Evolutionary conservation across 345 rosid species (phyloP).

Genomic region (Rhodamnia rubescens): DNA sequence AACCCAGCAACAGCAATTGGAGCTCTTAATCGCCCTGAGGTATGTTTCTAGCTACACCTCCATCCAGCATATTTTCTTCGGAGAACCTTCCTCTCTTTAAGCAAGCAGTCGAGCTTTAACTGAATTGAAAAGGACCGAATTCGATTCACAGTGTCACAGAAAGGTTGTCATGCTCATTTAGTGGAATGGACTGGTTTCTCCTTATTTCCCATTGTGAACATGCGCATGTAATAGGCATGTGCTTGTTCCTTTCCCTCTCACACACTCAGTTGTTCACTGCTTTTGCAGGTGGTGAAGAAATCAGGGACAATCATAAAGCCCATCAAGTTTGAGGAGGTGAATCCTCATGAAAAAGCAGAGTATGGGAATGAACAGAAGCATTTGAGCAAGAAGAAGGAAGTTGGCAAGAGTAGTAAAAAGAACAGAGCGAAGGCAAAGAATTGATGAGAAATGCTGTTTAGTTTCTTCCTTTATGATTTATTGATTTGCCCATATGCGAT

Average conservation of each 20-base stretch:
- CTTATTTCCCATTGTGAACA: neutral
- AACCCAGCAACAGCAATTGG: conserved; percentile 63
- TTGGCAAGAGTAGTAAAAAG: neutral
- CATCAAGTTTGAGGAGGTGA: conserved; percentile 55
- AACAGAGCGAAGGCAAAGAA: neutral
- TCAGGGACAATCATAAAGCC: conserved; percentile 75
- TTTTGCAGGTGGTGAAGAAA: conserved; percentile 65
- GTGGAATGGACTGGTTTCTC: neutral
- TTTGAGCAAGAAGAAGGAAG: neutral
- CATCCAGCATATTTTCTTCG: neutral
- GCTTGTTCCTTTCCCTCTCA: neutral
- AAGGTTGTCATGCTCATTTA: neutral
- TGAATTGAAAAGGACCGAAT: neutral
- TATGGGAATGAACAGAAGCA: conserved; percentile 20
- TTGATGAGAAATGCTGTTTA: neutral
- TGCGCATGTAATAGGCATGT: neutral
- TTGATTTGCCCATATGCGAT: neutral
- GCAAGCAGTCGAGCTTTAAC: neutral
- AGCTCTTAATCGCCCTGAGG: conserved; percentile 75
- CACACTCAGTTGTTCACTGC: neutral
- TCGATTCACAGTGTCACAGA: neutral
- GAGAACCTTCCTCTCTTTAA: neutral
- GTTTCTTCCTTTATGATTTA: neutral
- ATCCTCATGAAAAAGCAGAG: conserved; percentile 40
- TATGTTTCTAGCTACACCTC: conserved; percentile 9